Percentiles rank a stretch among this genome's conserved stretches.
These are phyloP conservation scores for Talaromyces trachyspermus DNA, from an alignment of 495 filamentous ascomycete genomes.

Conservation along the genomic window DNA sequence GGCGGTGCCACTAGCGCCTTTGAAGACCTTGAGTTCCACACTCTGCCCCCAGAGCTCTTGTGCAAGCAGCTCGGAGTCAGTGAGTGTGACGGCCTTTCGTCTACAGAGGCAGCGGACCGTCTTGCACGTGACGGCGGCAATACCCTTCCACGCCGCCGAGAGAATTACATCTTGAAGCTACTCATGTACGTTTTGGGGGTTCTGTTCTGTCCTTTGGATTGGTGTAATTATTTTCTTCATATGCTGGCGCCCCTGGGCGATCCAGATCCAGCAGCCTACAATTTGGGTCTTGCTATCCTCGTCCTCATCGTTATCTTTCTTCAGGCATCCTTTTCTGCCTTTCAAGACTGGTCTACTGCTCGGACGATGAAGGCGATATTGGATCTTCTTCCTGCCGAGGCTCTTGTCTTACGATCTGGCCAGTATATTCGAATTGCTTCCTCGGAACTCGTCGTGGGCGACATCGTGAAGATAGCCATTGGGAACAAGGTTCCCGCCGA, in stretches of 20 bases:
- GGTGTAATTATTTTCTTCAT: constrained; percentile 60
- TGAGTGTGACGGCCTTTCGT: constrained; percentile 40
- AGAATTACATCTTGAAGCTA: constrained; percentile 41
- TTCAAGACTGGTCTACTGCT: constrained; percentile 55
- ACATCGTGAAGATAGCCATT: constrained; percentile 52
- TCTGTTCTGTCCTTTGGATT: constrained; percentile 55
- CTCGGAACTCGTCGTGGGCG: constrained; percentile 56
- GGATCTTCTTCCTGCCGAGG: constrained; percentile 60
- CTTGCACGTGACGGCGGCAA: constrained; percentile 48
- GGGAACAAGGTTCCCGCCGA: constrained; percentile 67
- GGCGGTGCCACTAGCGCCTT: constrained; percentile 16
- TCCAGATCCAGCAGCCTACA: constrained; percentile 50
- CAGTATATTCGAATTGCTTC: constrained; percentile 33
- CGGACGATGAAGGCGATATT: constrained; percentile 58
- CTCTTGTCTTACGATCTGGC: constrained; percentile 49
- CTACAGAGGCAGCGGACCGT: constrained; percentile 34
- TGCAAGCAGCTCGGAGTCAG: constrained; percentile 45
- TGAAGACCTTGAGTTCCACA: constrained; percentile 46
- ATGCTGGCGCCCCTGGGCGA: constrained; percentile 63
- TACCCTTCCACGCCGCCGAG: constrained; percentile 47
- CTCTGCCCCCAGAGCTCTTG: constrained; percentile 42
- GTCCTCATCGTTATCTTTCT: constrained; percentile 56
- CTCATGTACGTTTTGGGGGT: constrained; percentile 63
- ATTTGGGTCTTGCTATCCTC: constrained; percentile 61
- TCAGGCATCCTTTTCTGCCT: constrained; percentile 62